Percentiles rank a stretch among this genome's conserved stretches.
phyloP scores from a whole-genome alignment of 208 protist genomes.

The Angomonas ambiguus region DNA sequence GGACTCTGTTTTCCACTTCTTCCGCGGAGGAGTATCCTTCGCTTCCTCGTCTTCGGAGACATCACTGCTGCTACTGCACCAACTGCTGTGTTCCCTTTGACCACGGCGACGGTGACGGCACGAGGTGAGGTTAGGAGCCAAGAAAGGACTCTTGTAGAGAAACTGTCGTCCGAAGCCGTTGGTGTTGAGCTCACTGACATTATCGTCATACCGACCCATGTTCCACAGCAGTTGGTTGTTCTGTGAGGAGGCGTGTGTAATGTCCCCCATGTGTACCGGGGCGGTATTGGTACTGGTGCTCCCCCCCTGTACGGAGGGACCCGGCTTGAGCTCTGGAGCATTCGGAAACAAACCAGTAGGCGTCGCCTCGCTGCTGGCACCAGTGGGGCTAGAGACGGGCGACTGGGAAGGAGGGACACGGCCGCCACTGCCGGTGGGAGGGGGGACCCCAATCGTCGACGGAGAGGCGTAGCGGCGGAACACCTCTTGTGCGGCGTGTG shows the following conservation, averaged over 20 bases:
- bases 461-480: not conserved
- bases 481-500: not conserved
- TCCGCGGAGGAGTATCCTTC: not conserved
- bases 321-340: too few species aligned
- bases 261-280: not conserved
- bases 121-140: conserved; percentile 25
- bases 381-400: too few species aligned
- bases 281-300: conserved; percentile 1
- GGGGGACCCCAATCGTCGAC: not conserved
- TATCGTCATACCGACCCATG: conserved; percentile 3
- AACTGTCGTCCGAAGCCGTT: conserved; percentile 32
- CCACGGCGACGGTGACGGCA: conserved; percentile 7
- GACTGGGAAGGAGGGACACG: too few species aligned
- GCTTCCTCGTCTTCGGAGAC: not conserved
- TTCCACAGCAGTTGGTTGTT: not conserved
- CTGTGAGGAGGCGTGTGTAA: not conserved
- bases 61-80: not conserved
- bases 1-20: not conserved
- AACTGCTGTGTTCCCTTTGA: not conserved
- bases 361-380: too few species aligned
- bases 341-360: too few species aligned
- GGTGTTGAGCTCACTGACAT: conserved; percentile 34
- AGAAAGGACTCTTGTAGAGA: conserved; percentile 38
- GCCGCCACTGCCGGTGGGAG: too few species aligned
- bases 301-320: too few species aligned